Base-by-base conservation (phyloP, 345 rosid species). In the Moringa oleifera region DNA sequence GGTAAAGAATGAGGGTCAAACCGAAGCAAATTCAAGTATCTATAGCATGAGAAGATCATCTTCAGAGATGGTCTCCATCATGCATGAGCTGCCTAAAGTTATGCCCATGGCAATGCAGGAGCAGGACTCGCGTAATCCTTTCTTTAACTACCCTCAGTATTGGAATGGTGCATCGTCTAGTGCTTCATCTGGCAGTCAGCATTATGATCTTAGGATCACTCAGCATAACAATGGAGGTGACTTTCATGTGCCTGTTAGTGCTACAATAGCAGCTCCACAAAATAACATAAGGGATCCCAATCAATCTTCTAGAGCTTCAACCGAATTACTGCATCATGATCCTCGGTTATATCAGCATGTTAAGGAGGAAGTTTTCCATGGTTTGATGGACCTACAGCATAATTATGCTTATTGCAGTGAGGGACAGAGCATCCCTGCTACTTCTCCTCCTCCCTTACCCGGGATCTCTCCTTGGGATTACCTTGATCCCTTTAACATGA, bases 361-460 rank as follows among this genome's bases (percentile, higher is more conserved):
- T 21, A 18, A 31, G n/a, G 50, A 2, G 20, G 20, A n/a, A 17
- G 18, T 13, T 24, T 55, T 57, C 25, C 0, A 7, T 50, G 1
- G 7, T 20, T 10, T n/a, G 18, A 47, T 33, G 0, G 64, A 65
- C 59, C 54, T n/a, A 28, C 10, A 20, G 62, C 24, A 52, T 31
- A 22, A 60, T 75, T 67, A 65, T 25, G 51, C 57, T 6, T 19
- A 71, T 64, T 54, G 67, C 1, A 58, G 49, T 52, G 18, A 56
- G 56, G 20, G 22, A 25, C 21, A 9, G 61, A 61, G 47, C 53
- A 11, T 11, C 47, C 3, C 53, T 56, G 54, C 20, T 33, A 15
- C 19, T 52, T 20, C 52, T 18, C 10, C 63, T 23, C 19, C 63
- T 16, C 20, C 58, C 24, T 17, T 21, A 25, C 25, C 25, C 23